Conservation (phyloP, 1,284 basidiomycete species). For the Naganishia albida region DNA sequence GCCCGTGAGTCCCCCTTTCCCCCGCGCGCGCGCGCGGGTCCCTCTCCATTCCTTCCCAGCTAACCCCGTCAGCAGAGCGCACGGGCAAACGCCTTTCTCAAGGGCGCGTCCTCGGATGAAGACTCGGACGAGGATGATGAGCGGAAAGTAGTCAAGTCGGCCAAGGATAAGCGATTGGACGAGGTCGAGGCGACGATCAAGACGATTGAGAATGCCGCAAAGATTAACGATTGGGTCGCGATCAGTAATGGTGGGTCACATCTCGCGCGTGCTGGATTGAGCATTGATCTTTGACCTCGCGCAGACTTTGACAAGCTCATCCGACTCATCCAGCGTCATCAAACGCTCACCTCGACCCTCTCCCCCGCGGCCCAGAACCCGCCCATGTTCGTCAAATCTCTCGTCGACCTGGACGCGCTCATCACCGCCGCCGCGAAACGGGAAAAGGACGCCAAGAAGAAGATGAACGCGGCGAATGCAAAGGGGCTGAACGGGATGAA, state of each 20-base stretch:
- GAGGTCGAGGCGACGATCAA: conserved; percentile 68
- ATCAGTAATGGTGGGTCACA: conserved; percentile 73
- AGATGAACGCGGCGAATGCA: conserved; percentile 93
- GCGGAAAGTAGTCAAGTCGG: conserved; percentile 51
- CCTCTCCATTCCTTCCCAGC: not conserved
- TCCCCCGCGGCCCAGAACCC: conserved; percentile 82
- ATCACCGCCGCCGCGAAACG: conserved; percentile 73
- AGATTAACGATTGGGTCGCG: conserved; percentile 95
- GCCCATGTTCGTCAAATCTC: conserved; percentile 77
- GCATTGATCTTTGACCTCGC: conserved; percentile 29
- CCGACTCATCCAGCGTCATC: conserved; percentile 86
- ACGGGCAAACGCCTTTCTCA: conserved; percentile 50
- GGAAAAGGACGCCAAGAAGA: conserved; percentile 92
- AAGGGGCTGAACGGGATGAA: conserved; percentile 95
- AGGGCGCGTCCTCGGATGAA: conserved; percentile 49
- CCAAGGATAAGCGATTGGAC: conserved; percentile 56
- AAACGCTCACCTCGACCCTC: conserved; percentile 57
- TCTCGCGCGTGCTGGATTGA: not conserved
- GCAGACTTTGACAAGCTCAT: conserved; percentile 93
- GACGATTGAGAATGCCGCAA: conserved; percentile 89
- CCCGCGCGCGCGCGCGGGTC: not conserved
- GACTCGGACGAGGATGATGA: conserved; percentile 51
- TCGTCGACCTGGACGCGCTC: conserved; percentile 74
- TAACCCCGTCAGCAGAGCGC: conserved; percentile 4
- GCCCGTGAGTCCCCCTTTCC: conserved; percentile 35